Base-by-base conservation (phyloP, 306 rosid genomes). In the Fragaria ananassa region DNA sequence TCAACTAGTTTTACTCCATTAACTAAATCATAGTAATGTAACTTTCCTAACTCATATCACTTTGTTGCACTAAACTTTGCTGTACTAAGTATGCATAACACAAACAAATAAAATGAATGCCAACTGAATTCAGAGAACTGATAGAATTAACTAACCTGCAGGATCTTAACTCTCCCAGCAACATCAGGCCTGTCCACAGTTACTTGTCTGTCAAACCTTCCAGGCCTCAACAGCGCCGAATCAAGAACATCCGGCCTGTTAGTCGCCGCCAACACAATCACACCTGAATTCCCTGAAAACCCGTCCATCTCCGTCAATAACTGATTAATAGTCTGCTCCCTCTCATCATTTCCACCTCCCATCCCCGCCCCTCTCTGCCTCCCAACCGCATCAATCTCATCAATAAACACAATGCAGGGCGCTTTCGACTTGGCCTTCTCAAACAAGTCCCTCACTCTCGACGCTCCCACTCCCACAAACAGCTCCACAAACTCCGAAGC, bases 321-420 rank as follows among this genome's bases (percentile, higher is more conserved):
- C 93, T 96, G 99, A 80, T 96, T 96, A 79, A 96, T 96, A 1
- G 99, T 96, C 81, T 96, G 99, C 75, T 96, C 99, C 75, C 99
- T 89, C 93, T 96, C 99, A 50, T 96, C 99, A 68, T 96, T 96
- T 39, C 98, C 99, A 67, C 98, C 99, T 27, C 99, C 99, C n/a
- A 96, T 85, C 15, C 99, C 99, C 0, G 99, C 99, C 63, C 99
- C 99, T 91, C 99, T 91, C 93, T 96, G 99, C 82, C 99, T 90
- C 71, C 99, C 98, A 6, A 96, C 98, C 0, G 98, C 98, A 72
- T 96, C 99, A 61, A 96, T 96, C 77, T 96, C 99, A 85, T 96
- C 99, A 31, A 96, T 96, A 73, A 96, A 92, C 51, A 96, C 99
- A 92, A 96, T 96, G 86, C 99, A 96, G 0, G 99, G 99, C 3